Evolutionary conservation across 2,329 filamentous ascomycete species (phyloP).

Genomic region (Penicillium concentricum): DNA sequence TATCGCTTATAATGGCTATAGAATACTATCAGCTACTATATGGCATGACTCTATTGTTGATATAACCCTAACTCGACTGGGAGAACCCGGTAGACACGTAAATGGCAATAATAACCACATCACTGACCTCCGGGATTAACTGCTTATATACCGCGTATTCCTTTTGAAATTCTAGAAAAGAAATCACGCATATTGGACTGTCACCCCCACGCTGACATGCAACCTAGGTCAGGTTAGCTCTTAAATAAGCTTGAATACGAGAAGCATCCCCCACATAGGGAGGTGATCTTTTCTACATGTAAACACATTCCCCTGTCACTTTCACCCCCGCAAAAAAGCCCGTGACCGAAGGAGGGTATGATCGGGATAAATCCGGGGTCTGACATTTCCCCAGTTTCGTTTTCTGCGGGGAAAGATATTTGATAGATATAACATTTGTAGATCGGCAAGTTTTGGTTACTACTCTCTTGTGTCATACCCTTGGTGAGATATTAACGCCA

Average conservation of each 20-base stretch:
- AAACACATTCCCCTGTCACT: background rate
- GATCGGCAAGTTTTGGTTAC: too few species aligned
- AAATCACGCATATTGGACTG: background rate
- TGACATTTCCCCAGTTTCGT: slow-evolving; percentile 6
- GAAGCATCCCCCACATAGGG: slow-evolving; percentile 1
- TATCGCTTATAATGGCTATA: background rate
- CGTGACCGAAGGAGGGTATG: background rate
- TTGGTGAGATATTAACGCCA: background rate
- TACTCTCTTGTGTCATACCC: background rate
- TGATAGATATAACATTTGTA: background rate
- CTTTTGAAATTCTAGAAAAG: background rate
- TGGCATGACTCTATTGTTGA: background rate
- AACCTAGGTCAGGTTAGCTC: background rate
- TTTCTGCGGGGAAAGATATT: background rate
- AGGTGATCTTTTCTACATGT: background rate
- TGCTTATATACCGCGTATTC: background rate
- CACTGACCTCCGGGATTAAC: background rate
- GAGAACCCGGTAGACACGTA: background rate
- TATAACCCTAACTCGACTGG: background rate
- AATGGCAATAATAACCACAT: background rate
- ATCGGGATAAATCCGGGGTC: background rate
- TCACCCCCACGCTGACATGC: background rate
- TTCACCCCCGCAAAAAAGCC: background rate
- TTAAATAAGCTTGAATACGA: background rate
- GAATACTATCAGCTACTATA: background rate